Evolutionary conservation across 441 rosid genomes (phyloP), one percentile per base, ranked within the genome.

Genomic region (Populus tomentosa): DNA sequence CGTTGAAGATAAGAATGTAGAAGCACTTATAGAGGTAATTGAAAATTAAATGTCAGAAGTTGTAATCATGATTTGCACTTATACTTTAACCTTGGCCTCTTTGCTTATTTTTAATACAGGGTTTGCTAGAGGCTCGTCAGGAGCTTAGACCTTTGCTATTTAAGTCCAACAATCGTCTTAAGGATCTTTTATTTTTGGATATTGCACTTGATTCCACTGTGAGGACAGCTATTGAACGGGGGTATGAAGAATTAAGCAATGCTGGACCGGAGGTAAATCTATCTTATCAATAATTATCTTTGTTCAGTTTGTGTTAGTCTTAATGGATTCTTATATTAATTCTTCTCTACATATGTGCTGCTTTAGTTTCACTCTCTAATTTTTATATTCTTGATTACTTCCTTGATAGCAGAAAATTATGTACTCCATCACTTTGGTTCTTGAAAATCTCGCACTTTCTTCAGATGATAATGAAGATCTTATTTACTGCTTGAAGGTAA

Each of bases 41-140:
- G 80, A 74, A 67, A 56, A n/a, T 69, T 64, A 28, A 63, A 5
- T 26, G 56, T 72, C 42, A 9, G 20, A 50, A 36, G 26, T 21
- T 70, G 71, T 38, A 38, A 28, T 68, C 75, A 30, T 73, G 10
- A 26, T 72, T 46, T 28, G 63, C 38, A 20, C 59, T 79, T 67
- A 42, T 75, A 24, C 3, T 26, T 38, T 68, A n/a, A 65, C 28
- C 69, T 69, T 73, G 69, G 16, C 6, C 24, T 50, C 9, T 65
- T 20, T 62, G 40, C 35, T 20, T 63, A 46, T 72, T 77, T 81
- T 66, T 73, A 77, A 80, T 76, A 63, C 85, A 97, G 99, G 96
- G 96, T 84, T 85, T 94, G 85, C 91, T 97, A 65, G 99, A 97
- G 92, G 97, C 97, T 71, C 98, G 99, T 70, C 96, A 97, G 84